Evolutionary conservation across 208 protist genomes (phyloP), one percentile per base, ranked within the genome.

Genomic region (Borovskyia barvae): DNA sequence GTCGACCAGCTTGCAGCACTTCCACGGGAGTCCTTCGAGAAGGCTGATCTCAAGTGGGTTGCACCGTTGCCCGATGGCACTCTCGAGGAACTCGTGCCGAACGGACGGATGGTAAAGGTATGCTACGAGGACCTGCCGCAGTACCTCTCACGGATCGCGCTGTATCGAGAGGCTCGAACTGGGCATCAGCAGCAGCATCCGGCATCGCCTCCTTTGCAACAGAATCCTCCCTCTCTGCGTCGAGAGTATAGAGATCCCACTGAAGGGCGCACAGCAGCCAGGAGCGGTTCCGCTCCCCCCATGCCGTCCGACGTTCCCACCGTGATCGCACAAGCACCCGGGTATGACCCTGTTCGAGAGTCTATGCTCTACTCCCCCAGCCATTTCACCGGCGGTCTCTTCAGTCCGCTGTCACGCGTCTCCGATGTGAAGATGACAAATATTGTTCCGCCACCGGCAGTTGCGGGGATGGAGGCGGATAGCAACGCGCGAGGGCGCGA

Each of bases 1-100:
- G 53, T 92, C 17, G 80, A 85, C 42, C 61, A 83, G 26, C 74
- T 92, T 5, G 61, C 75, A 2, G 43, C 25, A 1, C 57, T 69
- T 1, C 59, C 66, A 35, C 58, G 35, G 30, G 66, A 73, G 37
- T 73, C 57, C 0, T 86, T 86, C 52, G 69, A 85, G 26, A 69
- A 77, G 29, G 73, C 73, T 11, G 72, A 76, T 9, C 47, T 89
- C 14, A 83, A 70, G 43, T 92, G 85, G 85, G 76, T 87, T 3
- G 79, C 66, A 7, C 79, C 82, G 8, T 35, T 65, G 3, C 66
- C 68, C n/a, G 66, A 77, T 55, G 81, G 85, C 15, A 51, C 55
- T 5, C 52, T 92, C 9, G 72, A 80, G 43, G 85, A 92, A 26
- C 62, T 92, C 15, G 67, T 92, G 54, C 75, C 83, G 2, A 78